Conservation (phyloP, 192 early-diverging fungal species). For the Dissophora ornata region DNA sequence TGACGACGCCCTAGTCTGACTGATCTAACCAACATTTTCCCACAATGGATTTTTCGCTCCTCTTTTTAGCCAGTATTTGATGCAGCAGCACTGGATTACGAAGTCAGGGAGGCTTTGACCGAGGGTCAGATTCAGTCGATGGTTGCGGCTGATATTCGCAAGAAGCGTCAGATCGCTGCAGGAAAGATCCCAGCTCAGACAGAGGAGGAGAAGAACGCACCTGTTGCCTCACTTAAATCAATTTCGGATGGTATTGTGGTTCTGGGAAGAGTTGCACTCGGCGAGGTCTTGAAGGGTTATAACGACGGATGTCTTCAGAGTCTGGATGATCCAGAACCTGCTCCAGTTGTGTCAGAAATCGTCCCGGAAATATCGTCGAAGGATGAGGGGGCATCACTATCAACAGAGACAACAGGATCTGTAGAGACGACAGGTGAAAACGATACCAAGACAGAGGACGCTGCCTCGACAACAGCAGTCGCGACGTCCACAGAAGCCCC, state of each 20-base stretch:
- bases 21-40: too few species aligned
- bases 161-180: constrained; percentile 47
- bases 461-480: not conserved
- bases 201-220: constrained; percentile 19
- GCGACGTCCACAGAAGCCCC: not conserved
- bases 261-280: constrained; percentile 48
- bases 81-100: constrained; percentile 60
- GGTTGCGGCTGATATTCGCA: constrained; percentile 53
- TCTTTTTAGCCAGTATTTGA: constrained; percentile 55
- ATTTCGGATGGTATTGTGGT: constrained; percentile 51
- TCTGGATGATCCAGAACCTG: constrained; percentile 43
- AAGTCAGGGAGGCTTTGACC: constrained; percentile 49
- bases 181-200: constrained; percentile 23
- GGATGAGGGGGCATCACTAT: constrained; percentile 13
- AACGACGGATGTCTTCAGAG: constrained; percentile 55
- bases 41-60: not conserved
- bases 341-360: constrained; percentile 6
- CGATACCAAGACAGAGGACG: constrained; percentile 9
- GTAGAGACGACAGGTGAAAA: constrained; percentile 8
- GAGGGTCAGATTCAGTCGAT: constrained; percentile 53
- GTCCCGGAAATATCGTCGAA: constrained; percentile 7
- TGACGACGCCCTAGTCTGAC: too few species aligned
- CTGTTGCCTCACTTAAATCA: constrained; percentile 36
- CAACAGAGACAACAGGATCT: constrained; percentile 26
- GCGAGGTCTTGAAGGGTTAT: constrained; percentile 54